A percentile compares a stretch with the other conserved stretches of the same genome.
Evolutionary conservation across 1,284 basidiomycete genomes (phyloP).

Genomic region (Ustilago crameri): DNA sequence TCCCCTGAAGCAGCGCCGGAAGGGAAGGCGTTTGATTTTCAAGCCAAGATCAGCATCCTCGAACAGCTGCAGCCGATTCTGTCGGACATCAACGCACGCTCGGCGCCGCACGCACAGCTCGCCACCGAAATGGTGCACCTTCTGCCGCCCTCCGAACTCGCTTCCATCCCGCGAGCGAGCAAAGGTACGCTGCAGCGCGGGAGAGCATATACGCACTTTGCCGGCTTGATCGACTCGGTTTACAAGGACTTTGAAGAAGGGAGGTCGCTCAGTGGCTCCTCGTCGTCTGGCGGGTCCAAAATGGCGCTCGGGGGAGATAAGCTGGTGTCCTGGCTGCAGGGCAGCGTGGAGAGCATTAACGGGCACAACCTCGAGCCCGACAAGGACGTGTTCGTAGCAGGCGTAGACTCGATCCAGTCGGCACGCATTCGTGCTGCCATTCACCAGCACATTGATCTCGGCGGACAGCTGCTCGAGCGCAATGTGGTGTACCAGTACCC

Average conservation of each 20-base stretch:
- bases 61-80: slow-evolving; percentile 27
- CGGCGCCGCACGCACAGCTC: slow-evolving; percentile 47
- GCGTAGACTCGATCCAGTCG: slow-evolving; percentile 54
- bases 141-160: slow-evolving; percentile 15
- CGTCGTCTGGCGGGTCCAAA: neutral
- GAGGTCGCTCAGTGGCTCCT: slow-evolving; percentile 30
- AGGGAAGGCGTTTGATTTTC: slow-evolving; percentile 8
- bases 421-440: slow-evolving; percentile 49
- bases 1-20: slow-evolving; percentile 9
- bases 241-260: slow-evolving; percentile 55
- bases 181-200: slow-evolving; percentile 57
- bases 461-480: slow-evolving; percentile 16
- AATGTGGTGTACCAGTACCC: slow-evolving; percentile 55
- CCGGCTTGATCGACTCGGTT: slow-evolving; percentile 29
- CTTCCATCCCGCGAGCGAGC: slow-evolving; percentile 46
- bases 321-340: slow-evolving; percentile 26
- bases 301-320: slow-evolving; percentile 14
- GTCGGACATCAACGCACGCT: slow-evolving; percentile 26
- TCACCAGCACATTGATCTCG: slow-evolving; percentile 35
- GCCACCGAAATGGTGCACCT: slow-evolving; percentile 45
- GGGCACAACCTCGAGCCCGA: slow-evolving; percentile 10
- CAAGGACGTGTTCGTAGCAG: slow-evolving; percentile 48
- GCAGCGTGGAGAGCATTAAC: slow-evolving; percentile 28
- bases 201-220: slow-evolving; percentile 40
- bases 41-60: slow-evolving; percentile 16